Conservation (phyloP, 1,284 basidiomycete species). For the Fomitopsis schrenkii region DNA sequence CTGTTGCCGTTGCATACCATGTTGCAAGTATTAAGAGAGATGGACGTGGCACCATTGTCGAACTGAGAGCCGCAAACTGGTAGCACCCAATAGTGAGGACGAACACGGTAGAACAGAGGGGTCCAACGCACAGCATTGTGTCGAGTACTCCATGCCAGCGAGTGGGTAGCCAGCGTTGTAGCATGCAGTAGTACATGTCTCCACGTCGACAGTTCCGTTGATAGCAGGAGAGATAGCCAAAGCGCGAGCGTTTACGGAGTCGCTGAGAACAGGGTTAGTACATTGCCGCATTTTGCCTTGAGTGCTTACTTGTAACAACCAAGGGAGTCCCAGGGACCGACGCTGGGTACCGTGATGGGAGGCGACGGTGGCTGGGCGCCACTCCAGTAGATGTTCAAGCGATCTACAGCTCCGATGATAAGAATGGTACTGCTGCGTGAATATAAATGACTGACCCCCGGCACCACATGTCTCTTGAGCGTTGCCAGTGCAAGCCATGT, state of each 20-base stretch:
- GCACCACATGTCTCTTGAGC: constrained; percentile 57
- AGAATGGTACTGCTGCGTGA: constrained; percentile 3
- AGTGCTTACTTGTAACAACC: constrained; percentile 58
- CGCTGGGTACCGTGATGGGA: constrained; percentile 43
- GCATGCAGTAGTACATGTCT: constrained; percentile 59
- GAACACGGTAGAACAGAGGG: neutral
- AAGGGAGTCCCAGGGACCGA: constrained; percentile 59
- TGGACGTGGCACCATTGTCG: constrained; percentile 40
- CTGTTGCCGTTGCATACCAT: constrained; percentile 63
- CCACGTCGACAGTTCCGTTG: constrained; percentile 46
- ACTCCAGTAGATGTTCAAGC: constrained; percentile 63
- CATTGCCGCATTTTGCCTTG: neutral
- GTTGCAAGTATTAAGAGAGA: constrained; percentile 46
- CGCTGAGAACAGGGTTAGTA: constrained; percentile 30
- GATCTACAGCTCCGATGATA: constrained; percentile 22
- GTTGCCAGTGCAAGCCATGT: constrained; percentile 59
- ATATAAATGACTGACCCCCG: constrained; percentile 16
- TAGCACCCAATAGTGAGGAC: neutral
- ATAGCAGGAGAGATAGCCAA: constrained; percentile 41
- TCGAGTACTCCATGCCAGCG: constrained; percentile 47
- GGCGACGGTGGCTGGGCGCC: constrained; percentile 50
- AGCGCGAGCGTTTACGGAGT: constrained; percentile 43
- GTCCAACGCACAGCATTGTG: constrained; percentile 44
- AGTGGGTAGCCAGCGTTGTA: constrained; percentile 54
- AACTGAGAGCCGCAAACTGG: constrained; percentile 53